Evolutionary conservation across 805 yeast genomes (phyloP).

Genomic region (Candida oleophila): DNA sequence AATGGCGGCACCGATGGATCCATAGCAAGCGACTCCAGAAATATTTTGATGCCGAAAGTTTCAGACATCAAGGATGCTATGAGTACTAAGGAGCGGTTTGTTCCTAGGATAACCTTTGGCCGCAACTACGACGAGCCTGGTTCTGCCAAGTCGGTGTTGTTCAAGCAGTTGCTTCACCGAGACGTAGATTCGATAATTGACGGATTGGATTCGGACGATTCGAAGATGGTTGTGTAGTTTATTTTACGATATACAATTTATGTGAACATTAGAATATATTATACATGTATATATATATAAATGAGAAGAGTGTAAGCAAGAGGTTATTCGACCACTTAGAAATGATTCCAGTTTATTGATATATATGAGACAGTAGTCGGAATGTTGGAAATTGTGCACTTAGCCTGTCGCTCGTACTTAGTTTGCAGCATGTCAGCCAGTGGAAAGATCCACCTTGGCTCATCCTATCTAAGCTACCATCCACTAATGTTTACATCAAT

Average conservation of each 20-base stretch:
- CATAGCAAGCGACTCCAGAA: conserved; percentile 11
- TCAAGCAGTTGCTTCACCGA: conserved; percentile 28
- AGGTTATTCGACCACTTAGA: no score
- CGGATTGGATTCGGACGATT: conserved; percentile 34
- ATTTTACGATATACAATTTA: no score
- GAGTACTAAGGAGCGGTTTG: conserved; percentile 9
- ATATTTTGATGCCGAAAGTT: conserved; percentile 27
- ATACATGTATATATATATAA: conserved; percentile 14
- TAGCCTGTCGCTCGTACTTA: no score
- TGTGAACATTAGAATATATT: no score
- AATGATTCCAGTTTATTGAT: no score
- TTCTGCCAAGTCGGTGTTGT: conserved; percentile 20
- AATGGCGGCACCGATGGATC: conserved; percentile 17
- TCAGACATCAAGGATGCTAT: conserved; percentile 36
- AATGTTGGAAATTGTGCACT: no score
- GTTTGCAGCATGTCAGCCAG: no score
- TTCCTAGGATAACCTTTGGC: background rate
- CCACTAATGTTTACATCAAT: no score
- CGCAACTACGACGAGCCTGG: background rate
- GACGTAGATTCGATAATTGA: conserved; percentile 35
- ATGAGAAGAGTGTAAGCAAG: no score
- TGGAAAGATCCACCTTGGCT: no score
- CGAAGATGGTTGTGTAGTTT: conserved; percentile 10
- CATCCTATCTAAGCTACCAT: no score
- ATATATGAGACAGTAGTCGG: background rate